Percentiles rank a stretch among this genome's conserved stretches.
Conservation (phyloP, 1,139 yeast genomes). For the Yamadazyma sp. region DNA sequence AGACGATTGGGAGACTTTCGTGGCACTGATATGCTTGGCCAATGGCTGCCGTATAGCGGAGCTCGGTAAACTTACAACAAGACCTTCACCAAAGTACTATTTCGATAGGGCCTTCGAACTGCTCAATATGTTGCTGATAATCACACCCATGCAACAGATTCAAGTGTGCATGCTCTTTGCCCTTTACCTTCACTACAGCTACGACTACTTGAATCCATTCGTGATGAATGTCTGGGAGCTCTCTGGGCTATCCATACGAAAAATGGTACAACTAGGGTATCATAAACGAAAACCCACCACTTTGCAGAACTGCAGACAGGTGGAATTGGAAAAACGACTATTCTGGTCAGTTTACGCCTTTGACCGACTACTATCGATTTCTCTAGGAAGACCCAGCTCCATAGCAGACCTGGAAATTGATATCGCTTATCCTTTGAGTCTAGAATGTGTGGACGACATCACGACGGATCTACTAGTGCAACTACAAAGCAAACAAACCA, state of each 20-base stretch:
- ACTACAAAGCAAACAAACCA: constrained; percentile 8
- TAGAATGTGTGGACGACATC: constrained; percentile 9
- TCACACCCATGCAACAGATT: constrained; percentile 13
- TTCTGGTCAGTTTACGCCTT: constrained; percentile 18
- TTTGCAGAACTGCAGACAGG: constrained; percentile 9
- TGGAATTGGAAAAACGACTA: constrained; percentile 14
- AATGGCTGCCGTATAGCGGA: constrained; percentile 16
- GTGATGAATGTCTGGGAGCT: constrained; percentile 18
- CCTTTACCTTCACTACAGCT: constrained; percentile 13
- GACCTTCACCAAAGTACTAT: constrained; percentile 12
- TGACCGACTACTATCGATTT: constrained; percentile 14
- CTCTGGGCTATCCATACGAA: constrained; percentile 15
- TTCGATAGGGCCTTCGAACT: constrained; percentile 13
- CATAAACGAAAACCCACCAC: constrained; percentile 12
- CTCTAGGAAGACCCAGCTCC: constrained; percentile 15
- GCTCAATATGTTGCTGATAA: constrained; percentile 5
- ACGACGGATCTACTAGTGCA: constrained; percentile 5
- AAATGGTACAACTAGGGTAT: constrained; percentile 13
- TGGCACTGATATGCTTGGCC: constrained; percentile 12
- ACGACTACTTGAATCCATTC: constrained; percentile 12
- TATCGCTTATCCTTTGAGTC: constrained; percentile 13
- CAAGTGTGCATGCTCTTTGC: constrained; percentile 16
- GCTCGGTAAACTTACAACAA: constrained; percentile 10
- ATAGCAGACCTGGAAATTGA: constrained; percentile 13
- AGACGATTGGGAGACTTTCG: constrained; percentile 13